Conservation (phyloP, 352 stramenopile genomes). For the Globisporangium iwayamae region DNA sequence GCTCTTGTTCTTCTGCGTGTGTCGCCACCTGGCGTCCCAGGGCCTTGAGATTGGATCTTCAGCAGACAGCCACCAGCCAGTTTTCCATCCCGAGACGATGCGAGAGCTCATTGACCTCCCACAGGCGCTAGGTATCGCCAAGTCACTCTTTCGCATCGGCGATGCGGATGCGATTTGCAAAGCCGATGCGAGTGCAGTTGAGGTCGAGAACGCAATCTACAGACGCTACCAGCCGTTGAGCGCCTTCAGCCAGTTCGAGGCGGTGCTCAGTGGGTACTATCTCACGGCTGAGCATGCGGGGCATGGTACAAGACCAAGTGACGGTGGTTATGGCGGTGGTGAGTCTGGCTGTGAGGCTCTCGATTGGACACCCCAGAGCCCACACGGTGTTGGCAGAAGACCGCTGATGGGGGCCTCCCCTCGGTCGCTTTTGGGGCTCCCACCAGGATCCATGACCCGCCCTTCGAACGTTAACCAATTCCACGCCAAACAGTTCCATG, state of each 20-base stretch:
- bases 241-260: slow-evolving; percentile 47
- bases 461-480: slow-evolving; percentile 61
- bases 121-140: slow-evolving; percentile 40
- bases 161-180: slow-evolving; percentile 34
- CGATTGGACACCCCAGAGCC: background rate
- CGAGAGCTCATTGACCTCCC: slow-evolving; percentile 51
- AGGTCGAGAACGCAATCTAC: slow-evolving; percentile 59
- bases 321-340: background rate
- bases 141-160: slow-evolving; percentile 45
- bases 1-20: slow-evolving; percentile 59
- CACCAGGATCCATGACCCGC: slow-evolving; percentile 22
- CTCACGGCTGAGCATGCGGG: background rate
- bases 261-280: slow-evolving; percentile 43
- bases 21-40: slow-evolving; percentile 29
- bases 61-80: slow-evolving; percentile 32
- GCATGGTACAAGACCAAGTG: background rate
- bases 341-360: background rate
- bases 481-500: slow-evolving; percentile 51
- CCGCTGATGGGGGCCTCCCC: background rate
- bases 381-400: background rate
- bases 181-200: slow-evolving; percentile 37
- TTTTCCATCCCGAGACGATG: slow-evolving; percentile 47
- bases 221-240: slow-evolving; percentile 43
- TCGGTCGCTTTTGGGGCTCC: background rate
- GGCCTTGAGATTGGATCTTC: background rate